Conservation (phyloP, 495 filamentous ascomycete species). For the Podospora tetraspora region DNA sequence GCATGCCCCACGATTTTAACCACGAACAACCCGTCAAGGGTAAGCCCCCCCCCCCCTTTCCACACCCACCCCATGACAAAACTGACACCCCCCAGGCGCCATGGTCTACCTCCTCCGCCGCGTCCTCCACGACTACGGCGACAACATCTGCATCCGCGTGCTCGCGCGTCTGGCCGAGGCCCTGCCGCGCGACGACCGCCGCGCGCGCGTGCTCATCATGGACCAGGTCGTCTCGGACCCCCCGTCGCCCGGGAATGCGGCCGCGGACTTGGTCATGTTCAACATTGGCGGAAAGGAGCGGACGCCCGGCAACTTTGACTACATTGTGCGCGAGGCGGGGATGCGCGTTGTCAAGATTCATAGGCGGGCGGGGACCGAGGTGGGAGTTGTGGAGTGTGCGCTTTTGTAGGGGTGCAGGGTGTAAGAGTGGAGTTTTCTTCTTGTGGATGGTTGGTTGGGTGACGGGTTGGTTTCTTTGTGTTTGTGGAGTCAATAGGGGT, state of each 20-base stretch:
- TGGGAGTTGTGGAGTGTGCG: slow-evolving; percentile 15
- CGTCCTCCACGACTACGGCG: slow-evolving; percentile 45
- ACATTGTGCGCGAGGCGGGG: slow-evolving; percentile 10
- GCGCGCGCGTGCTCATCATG: slow-evolving; percentile 14
- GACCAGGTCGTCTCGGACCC: slow-evolving; percentile 10
- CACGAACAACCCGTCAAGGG: slow-evolving; percentile 34
- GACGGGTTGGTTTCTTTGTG: background rate
- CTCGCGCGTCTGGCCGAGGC: slow-evolving; percentile 31
- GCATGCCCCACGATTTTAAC: slow-evolving; percentile 32
- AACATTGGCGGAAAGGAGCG: slow-evolving; percentile 15
- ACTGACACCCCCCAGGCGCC: slow-evolving; percentile 29
- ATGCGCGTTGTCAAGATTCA: slow-evolving; percentile 13
- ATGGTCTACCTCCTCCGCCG: slow-evolving; percentile 42
- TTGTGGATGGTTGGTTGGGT: background rate
- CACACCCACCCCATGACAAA: background rate
- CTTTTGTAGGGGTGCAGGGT: background rate
- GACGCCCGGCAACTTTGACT: slow-evolving; percentile 6
- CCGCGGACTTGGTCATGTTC: slow-evolving; percentile 13
- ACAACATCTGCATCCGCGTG: slow-evolving; percentile 28
- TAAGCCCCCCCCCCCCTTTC: background rate
- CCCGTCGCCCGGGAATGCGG: slow-evolving; percentile 5
- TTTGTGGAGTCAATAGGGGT: background rate
- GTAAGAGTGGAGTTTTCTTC: background rate
- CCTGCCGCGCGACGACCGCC: slow-evolving; percentile 21
- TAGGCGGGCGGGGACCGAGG: background rate